Conservation (phyloP, 129 eudicot species). For the Solidago caesia region DNA sequence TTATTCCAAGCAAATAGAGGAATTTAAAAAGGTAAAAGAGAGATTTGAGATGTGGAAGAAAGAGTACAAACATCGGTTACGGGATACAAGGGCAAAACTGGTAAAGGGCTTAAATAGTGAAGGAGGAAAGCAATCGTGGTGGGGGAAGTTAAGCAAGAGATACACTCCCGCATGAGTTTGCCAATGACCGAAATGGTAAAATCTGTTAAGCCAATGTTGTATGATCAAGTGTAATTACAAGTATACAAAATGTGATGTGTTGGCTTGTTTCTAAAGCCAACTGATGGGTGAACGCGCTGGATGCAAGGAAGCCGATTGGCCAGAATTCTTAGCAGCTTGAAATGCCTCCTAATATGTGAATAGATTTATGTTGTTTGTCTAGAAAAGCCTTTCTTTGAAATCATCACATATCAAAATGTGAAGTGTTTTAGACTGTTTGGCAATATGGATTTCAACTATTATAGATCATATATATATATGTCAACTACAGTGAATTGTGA, state of each 20-base stretch:
- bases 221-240: not conserved
- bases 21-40: slow-evolving; percentile 48
- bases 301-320: slow-evolving; percentile 11
- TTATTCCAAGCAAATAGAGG: slow-evolving; percentile 46
- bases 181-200: not conserved
- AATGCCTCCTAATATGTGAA: not conserved
- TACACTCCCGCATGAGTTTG: slow-evolving; percentile 1
- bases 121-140: slow-evolving; percentile 48
- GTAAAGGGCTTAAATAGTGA: slow-evolving; percentile 43
- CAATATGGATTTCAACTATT: slow-evolving; percentile 9
- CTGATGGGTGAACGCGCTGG: not conserved
- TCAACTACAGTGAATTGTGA: slow-evolving; percentile 14
- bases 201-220: not conserved
- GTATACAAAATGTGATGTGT: not conserved
- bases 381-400: not conserved
- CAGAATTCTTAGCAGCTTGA: not conserved
- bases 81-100: slow-evolving; percentile 51
- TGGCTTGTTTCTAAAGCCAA: not conserved
- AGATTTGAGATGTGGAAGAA: slow-evolving; percentile 70
- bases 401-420: slow-evolving; percentile 8
- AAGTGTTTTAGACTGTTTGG: slow-evolving; percentile 20
- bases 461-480: not conserved
- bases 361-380: not conserved
- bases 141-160: slow-evolving; percentile 65
- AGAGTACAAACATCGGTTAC: slow-evolving; percentile 59